Conservation (phyloP, 176 grass and related monocot genomes). For the Aegilops longissima region DNA sequence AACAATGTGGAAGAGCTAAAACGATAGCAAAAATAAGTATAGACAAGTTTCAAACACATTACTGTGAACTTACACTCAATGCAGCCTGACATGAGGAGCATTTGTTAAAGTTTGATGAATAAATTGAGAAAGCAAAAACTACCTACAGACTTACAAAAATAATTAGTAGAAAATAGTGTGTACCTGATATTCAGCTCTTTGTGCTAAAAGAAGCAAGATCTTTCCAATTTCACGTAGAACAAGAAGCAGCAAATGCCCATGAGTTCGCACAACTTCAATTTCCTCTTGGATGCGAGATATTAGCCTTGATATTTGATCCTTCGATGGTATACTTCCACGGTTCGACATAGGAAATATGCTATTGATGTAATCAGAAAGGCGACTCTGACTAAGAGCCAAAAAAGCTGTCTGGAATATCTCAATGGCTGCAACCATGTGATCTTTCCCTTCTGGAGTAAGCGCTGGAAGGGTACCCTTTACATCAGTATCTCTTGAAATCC, state of each 20-base stretch:
- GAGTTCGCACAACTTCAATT: conserved; percentile 94
- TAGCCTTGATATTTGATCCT: conserved; percentile 95
- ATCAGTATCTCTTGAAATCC: conserved; percentile 88
- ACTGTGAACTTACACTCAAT: background rate
- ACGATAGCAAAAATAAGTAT: background rate
- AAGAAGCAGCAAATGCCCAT: conserved; percentile 77
- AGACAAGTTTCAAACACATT: background rate
- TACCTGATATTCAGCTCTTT: conserved; percentile 99
- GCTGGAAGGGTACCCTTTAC: conserved; percentile 90
- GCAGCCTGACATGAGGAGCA: background rate
- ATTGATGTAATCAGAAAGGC: conserved; percentile 93
- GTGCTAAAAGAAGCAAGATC: conserved; percentile 73
- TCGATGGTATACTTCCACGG: conserved; percentile 90
- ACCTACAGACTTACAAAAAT: conserved; percentile 17
- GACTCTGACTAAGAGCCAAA: conserved; percentile 82
- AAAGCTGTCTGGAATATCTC: conserved; percentile 84
- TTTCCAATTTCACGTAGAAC: conserved; percentile 91
- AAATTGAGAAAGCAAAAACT: conserved; percentile 6
- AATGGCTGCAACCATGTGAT: conserved; percentile 77
- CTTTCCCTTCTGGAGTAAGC: conserved; percentile 73
- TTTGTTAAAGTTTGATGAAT: background rate
- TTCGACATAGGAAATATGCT: conserved; percentile 87
- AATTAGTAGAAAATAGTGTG: conserved; percentile 23
- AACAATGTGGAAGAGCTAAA: background rate
- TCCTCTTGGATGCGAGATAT: conserved; percentile 96